phyloP scores from a whole-genome alignment of 352 stramenopile genomes.

The Globisporangium acanthophoron region DNA sequence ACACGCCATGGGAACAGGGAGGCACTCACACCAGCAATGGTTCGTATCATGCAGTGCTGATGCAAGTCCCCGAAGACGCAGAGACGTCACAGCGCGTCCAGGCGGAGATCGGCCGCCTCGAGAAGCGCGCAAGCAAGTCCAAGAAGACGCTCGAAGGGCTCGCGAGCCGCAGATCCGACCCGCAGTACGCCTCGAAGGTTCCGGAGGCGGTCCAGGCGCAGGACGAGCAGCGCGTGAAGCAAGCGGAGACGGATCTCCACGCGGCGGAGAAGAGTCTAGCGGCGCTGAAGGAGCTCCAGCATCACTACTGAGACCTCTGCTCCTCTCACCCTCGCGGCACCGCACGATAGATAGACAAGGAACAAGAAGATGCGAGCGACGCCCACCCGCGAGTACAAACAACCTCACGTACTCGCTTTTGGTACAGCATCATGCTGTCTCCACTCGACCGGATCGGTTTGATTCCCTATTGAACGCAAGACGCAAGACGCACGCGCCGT shows the following conservation, averaged over 20 bases:
- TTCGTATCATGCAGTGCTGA: slow-evolving; percentile 32
- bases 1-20: no score
- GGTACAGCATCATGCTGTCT: no score
- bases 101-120: slow-evolving; percentile 52
- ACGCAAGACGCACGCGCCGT: not conserved
- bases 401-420: no score
- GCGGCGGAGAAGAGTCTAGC: slow-evolving; percentile 46
- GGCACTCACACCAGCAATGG: not conserved
- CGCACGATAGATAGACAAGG: slow-evolving; percentile 1
- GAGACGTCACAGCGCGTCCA: slow-evolving; percentile 63
- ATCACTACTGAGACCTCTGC: slow-evolving; percentile 34
- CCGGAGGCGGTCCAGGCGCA: slow-evolving; percentile 58
- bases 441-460: not conserved
- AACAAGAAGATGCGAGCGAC: not conserved
- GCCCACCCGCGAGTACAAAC: no score
- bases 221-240: slow-evolving; percentile 43
- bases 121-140: slow-evolving; percentile 62
- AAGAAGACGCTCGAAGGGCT: slow-evolving; percentile 40
- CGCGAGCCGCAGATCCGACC: slow-evolving; percentile 26
- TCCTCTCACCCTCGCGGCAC: not conserved
- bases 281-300: slow-evolving; percentile 48
- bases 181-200: slow-evolving; percentile 60
- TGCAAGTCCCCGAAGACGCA: slow-evolving; percentile 53
- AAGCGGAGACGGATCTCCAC: slow-evolving; percentile 52
- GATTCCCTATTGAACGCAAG: not conserved